These are phyloP conservation scores for Akanthomyces muscarius DNA, from an alignment of 2,329 filamentous ascomycete genomes.

Conservation along the genomic window DNA sequence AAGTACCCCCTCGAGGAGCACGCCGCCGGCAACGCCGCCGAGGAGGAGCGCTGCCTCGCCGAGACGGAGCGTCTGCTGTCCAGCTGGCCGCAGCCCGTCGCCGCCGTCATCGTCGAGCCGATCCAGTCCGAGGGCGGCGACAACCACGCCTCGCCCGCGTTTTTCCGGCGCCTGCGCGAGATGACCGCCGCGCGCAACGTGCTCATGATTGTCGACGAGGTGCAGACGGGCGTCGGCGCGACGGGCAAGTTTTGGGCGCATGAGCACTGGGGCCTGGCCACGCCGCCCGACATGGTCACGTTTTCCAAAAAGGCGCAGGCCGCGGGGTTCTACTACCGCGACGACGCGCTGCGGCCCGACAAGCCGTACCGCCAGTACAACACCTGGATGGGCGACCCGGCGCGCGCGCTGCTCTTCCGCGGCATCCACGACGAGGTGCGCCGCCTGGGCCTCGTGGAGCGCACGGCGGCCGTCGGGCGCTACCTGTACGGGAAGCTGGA, in stretches of 20 bases:
- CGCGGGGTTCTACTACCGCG: slow-evolving; percentile 85
- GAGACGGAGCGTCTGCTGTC: slow-evolving; percentile 80
- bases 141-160: slow-evolving; percentile 84
- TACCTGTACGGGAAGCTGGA: slow-evolving; percentile 73
- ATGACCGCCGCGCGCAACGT: slow-evolving; percentile 73
- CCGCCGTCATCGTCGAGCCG: slow-evolving; percentile 81
- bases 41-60: slow-evolving; percentile 74
- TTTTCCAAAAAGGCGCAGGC: slow-evolving; percentile 96
- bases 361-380: slow-evolving; percentile 96
- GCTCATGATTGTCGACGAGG: slow-evolving; percentile 88
- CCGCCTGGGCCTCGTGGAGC: slow-evolving; percentile 67
- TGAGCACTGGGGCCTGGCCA: slow-evolving; percentile 81
- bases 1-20: slow-evolving; percentile 84
- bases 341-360: slow-evolving; percentile 76
- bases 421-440: slow-evolving; percentile 80
- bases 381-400: slow-evolving; percentile 95
- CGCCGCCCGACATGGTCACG: slow-evolving; percentile 87
- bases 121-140: slow-evolving; percentile 93
- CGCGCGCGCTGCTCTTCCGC: slow-evolving; percentile 78
- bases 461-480: slow-evolving; percentile 73
- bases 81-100: slow-evolving; percentile 73
- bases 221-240: slow-evolving; percentile 88
- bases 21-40: slow-evolving; percentile 70
- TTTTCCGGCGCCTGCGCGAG: slow-evolving; percentile 79
- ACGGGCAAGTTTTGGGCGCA: slow-evolving; percentile 96